Base-by-base conservation (phyloP, 495 filamentous ascomycete species). In the Evernia prunastri region DNA sequence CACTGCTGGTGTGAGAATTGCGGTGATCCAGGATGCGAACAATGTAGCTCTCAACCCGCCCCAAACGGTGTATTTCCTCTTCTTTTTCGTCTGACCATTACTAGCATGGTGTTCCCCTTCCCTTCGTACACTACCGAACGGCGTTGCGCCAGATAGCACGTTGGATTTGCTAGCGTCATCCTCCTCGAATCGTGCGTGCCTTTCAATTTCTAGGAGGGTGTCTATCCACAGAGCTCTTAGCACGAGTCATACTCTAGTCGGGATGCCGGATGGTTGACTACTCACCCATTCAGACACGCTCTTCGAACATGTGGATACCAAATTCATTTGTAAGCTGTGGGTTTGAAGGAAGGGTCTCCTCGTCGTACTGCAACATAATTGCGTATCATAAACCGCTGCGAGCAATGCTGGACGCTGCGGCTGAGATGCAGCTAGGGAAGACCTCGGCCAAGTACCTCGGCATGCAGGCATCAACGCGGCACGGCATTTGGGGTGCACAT, bases 1-100 rank as follows among this genome's bases (percentile, higher is more conserved):
- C 13, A 67, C 51, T 10, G 66, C 39, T 5, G 29, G 25, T 36
- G 67, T 31, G n/a, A 66, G 56, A 27, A 40, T 4, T 20, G 40
- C 27, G 3, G 7, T 42, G 35, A 42, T 37, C 56, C 56, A 59
- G 23, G 56, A 59, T 33, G 27, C 12, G 29, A 54, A 33, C 8
- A 54, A 3, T 8, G 25, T 53, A 33, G 51, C 51, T 54, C 29
- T 54, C 17, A 54, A 20, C 18, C 15, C 51, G 5, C 51, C 51
- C 51, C 51, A 54, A 33, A 54, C 15, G 7, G 51, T 33, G 51
- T 54, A 54, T 33, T 10, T 54, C 10, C 27, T 3, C 1, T 17
- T 5, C 15, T 54, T 29, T 33, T 54, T 31, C 17, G 27, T 33
- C 29, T 10, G 25, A 54, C 3, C 13, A 33, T 54, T 9, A 17